A percentile compares a stretch with the other conserved stretches of the same genome.
phyloP scores from a whole-genome alignment of 2,329 filamentous ascomycete genomes.

The Conoideocrella luteorostrata region DNA sequence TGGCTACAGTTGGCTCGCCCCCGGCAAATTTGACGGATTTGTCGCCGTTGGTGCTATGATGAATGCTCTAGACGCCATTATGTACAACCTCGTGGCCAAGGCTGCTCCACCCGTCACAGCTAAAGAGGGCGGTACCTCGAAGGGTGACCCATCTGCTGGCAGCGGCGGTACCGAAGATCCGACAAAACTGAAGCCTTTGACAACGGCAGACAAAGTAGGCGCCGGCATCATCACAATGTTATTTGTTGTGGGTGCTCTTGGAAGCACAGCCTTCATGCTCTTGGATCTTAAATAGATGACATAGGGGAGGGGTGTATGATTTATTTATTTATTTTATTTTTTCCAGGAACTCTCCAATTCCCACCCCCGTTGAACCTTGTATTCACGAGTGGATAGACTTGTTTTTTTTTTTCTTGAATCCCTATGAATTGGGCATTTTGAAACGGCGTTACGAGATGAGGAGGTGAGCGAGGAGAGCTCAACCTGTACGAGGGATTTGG shows the following conservation, averaged over 20 bases:
- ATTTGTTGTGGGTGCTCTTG: slow-evolving; percentile 41
- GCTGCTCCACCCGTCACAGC: slow-evolving; percentile 41
- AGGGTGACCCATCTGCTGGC: slow-evolving; percentile 34
- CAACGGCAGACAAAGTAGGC: slow-evolving; percentile 44
- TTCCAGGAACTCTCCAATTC: too few species aligned
- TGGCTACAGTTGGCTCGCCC: slow-evolving; percentile 57
- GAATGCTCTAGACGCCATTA: slow-evolving; percentile 57
- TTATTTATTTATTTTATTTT: background rate
- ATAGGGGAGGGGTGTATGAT: background rate
- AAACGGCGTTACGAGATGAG: slow-evolving; percentile 1
- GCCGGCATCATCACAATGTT: slow-evolving; percentile 50
- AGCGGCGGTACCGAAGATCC: slow-evolving; percentile 22
- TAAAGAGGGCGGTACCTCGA: slow-evolving; percentile 52
- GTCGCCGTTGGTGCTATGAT: slow-evolving; percentile 65
- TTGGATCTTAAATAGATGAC: slow-evolving; percentile 19
- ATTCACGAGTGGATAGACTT: background rate
- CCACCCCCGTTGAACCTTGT: background rate
- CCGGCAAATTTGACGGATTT: slow-evolving; percentile 48
- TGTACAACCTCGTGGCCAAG: slow-evolving; percentile 49
- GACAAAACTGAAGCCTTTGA: slow-evolving; percentile 30
- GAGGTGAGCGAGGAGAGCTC: background rate
- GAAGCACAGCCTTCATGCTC: slow-evolving; percentile 43
- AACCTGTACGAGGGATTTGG: too few species aligned
- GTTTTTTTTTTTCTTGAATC: background rate
- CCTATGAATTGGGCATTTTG: background rate